Evolutionary conservation across 345 rosid species (phyloP).

Genomic region (Rhodomyrtus tomentosa): DNA sequence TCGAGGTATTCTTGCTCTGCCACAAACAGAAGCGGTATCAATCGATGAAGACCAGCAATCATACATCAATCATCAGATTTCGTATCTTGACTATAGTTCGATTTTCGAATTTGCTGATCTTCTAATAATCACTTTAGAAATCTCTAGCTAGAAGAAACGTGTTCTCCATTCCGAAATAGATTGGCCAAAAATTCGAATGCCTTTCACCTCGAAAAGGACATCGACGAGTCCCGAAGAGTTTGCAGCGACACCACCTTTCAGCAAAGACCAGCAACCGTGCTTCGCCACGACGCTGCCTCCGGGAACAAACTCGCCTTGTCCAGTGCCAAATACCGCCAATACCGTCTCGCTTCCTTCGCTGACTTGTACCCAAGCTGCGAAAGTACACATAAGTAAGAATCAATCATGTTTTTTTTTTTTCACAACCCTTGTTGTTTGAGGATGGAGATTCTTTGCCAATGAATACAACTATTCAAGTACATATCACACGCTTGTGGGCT

Average conservation of each 20-base stretch:
- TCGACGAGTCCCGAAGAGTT: constrained; percentile 36
- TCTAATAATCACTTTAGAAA: neutral
- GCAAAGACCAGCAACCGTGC: constrained; percentile 67
- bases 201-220: constrained; percentile 42
- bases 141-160: neutral
- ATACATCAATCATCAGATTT: neutral
- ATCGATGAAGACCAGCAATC: neutral
- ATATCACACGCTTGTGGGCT: neutral
- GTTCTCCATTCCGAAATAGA: neutral
- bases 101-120: neutral
- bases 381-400: neutral
- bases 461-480: too few species aligned
- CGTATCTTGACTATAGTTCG: neutral
- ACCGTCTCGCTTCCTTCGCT: constrained; percentile 29
- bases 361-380: constrained; percentile 56
- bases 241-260: constrained; percentile 61
- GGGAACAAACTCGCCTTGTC: constrained; percentile 19
- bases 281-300: constrained; percentile 40
- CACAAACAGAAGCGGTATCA: neutral
- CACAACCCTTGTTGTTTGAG: neutral
- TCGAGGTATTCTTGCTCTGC: constrained; percentile 31
- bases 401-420: neutral
- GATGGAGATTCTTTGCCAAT: neutral
- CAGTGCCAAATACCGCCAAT: constrained; percentile 23
- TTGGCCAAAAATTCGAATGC: neutral